Conservation (phyloP, 202 grass and related monocot species). For the Elaeis oleifera region DNA sequence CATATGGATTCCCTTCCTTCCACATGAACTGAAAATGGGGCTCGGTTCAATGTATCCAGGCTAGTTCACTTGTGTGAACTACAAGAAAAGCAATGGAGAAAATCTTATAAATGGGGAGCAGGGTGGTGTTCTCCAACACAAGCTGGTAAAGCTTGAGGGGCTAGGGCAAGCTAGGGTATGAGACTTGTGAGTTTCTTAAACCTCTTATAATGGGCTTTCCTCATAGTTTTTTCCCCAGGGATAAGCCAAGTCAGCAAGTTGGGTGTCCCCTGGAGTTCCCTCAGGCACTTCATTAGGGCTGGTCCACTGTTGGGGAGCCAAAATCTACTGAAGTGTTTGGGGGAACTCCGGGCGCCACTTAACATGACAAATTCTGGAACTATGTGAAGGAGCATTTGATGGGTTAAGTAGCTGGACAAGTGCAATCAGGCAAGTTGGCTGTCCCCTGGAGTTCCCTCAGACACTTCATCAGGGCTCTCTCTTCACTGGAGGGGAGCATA, state of each 20-base stretch:
- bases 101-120: too few relatives aligned
- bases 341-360: constrained; percentile 28
- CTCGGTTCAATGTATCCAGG: too few relatives aligned
- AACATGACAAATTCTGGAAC: constrained; percentile 4
- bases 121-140: too few relatives aligned
- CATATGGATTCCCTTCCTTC: too few relatives aligned
- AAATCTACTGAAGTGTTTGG: constrained; percentile 40
- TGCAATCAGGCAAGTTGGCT: constrained; percentile 12
- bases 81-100: too few relatives aligned
- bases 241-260: constrained; percentile 19
- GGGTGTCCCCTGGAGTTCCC: constrained; percentile 45
- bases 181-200: too few relatives aligned
- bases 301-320: background rate
- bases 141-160: too few relatives aligned
- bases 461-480: constrained; percentile 25
- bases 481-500: background rate
- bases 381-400: background rate
- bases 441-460: constrained; percentile 37
- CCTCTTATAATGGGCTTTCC: too few relatives aligned
- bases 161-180: too few relatives aligned
- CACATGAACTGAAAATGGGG: too few relatives aligned
- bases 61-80: too few relatives aligned
- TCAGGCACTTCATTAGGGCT: constrained; percentile 34
- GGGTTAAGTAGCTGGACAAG: background rate
- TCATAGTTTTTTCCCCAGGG: too few relatives aligned